Evolutionary conservation across 2,329 filamentous ascomycete genomes (phyloP).

Genomic region (Periconia sp.): DNA sequence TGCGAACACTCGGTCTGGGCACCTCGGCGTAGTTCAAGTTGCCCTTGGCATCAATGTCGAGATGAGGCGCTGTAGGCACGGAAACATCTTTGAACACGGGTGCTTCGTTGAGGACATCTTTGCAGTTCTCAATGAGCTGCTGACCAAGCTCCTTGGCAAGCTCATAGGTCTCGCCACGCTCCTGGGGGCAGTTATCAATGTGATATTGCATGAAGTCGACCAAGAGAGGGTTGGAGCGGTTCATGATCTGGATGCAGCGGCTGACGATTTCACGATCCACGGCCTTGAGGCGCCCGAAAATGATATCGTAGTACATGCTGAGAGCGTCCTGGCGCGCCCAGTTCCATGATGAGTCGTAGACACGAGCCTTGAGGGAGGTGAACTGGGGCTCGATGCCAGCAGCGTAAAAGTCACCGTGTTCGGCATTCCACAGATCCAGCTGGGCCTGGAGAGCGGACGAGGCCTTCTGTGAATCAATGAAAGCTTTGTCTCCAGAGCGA

Average conservation of each 20-base stretch:
- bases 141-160: slow-evolving; percentile 93
- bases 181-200: slow-evolving; percentile 96
- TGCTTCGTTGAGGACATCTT: slow-evolving; percentile 78
- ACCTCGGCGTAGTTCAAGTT: slow-evolving; percentile 91
- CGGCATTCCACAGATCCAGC: slow-evolving; percentile 89
- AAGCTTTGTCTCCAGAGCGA: slow-evolving; percentile 93
- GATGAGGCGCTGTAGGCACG: slow-evolving; percentile 86
- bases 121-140: slow-evolving; percentile 96
- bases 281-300: slow-evolving; percentile 89
- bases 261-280: slow-evolving; percentile 98
- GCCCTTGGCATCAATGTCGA: slow-evolving; percentile 87
- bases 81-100: slow-evolving; percentile 97
- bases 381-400: slow-evolving; percentile 93
- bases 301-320: slow-evolving; percentile 99
- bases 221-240: slow-evolving; percentile 91
- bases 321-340: slow-evolving; percentile 97
- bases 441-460: slow-evolving; percentile 88
- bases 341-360: slow-evolving; percentile 99
- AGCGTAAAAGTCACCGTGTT: slow-evolving; percentile 96
- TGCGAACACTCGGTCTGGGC: slow-evolving; percentile 84
- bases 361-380: slow-evolving; percentile 87
- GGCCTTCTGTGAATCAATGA: slow-evolving; percentile 80
- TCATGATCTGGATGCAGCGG: slow-evolving; percentile 99
- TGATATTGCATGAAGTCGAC: slow-evolving; percentile 99
- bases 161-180: slow-evolving; percentile 95